Evolutionary conservation across 768 basidiomycete genomes (phyloP).

Genomic region (Leccinum incarnatum): DNA sequence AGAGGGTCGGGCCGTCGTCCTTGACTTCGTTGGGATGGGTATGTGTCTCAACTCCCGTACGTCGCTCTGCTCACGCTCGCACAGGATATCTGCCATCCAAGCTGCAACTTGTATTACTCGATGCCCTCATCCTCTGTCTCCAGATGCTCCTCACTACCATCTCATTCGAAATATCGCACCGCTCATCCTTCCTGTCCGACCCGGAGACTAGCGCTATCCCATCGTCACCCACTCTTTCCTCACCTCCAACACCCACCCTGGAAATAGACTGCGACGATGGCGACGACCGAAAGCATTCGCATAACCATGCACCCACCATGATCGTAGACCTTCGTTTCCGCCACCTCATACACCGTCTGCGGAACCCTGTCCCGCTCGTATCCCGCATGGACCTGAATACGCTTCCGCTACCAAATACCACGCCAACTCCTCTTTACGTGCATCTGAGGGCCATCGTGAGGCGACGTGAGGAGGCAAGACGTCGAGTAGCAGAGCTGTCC

Average conservation of each 20-base stretch:
- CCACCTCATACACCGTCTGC: conserved; percentile 54
- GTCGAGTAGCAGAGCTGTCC: conserved; percentile 27
- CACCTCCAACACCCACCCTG: conserved; percentile 24
- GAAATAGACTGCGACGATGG: conserved; percentile 19
- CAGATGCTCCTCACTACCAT: conserved; percentile 65
- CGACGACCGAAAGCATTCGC: conserved; percentile 19
- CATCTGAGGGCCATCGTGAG: conserved; percentile 52
- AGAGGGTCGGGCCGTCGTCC: conserved; percentile 60
- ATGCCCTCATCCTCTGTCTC: conserved; percentile 64
- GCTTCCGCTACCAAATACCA: conserved; percentile 62
- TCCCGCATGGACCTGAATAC: conserved; percentile 31
- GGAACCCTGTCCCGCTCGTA: conserved; percentile 46
- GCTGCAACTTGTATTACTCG: conserved; percentile 61
- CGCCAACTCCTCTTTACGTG: conserved; percentile 48
- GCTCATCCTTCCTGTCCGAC: conserved; percentile 39
- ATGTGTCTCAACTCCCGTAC: conserved; percentile 24
- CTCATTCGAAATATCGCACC: conserved; percentile 57
- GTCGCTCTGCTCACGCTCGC: conserved; percentile 10
- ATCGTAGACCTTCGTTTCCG: conserved; percentile 63
- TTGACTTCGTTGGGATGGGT: conserved; percentile 83
- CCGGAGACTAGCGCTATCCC: conserved; percentile 38
- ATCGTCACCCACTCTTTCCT: conserved; percentile 22
- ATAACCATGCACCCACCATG: conserved; percentile 38
- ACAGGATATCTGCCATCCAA: conserved; percentile 62
- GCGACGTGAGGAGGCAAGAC: conserved; percentile 43